Base-by-base conservation (phyloP, 139 green algal genomes). In the Coelastrella sp. region DNA sequence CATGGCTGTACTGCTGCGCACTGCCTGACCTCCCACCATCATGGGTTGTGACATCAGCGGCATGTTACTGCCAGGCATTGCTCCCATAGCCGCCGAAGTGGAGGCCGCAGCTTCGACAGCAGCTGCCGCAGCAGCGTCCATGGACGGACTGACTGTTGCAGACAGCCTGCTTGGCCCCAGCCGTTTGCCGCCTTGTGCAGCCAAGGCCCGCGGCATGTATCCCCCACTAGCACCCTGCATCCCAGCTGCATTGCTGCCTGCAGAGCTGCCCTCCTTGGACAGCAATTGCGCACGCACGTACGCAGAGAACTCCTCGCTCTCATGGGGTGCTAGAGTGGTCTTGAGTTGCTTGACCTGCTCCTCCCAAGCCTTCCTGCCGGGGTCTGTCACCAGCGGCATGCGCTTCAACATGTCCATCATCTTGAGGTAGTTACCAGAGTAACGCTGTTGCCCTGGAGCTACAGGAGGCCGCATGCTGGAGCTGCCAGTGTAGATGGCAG, bases 131-230 rank as follows among this genome's bases (percentile, higher is more conserved):
- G 16, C 23, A n/a, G 65, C 32, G 20, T 78, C 65, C 13, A 81
- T 60, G 3, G 73, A 60, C 54, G 85, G 57, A n/a, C 71, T 71
- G 20, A 17, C 61, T 54, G 54, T 75, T 61, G 85, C n/a, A 19
- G 73, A 83, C 73, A 89, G 58, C 58, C 85, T 82, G 73, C 73
- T 89, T 10, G 85, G 73, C 3, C 73, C 85, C 10, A 76, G 73
- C 5, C 84, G 84, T 47, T 47, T 47, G 32, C 32, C 32, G 32
- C 32, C 32, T 47, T 47, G 32, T 47, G 32, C 32, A 47, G 32
- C 32, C 0, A 47, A 47, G 32, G 32, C 32, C 32, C 32, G 32
- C 32, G 32, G 32, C 82, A 17, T 13, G 61, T 73, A 56, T n/a
- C 14, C 64, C 22, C 20, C 80, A 61, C 64, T 32, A 61, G 84